Evolutionary conservation across 495 filamentous ascomycete species (phyloP).

Genomic region (Penicillium crystallinum): DNA sequence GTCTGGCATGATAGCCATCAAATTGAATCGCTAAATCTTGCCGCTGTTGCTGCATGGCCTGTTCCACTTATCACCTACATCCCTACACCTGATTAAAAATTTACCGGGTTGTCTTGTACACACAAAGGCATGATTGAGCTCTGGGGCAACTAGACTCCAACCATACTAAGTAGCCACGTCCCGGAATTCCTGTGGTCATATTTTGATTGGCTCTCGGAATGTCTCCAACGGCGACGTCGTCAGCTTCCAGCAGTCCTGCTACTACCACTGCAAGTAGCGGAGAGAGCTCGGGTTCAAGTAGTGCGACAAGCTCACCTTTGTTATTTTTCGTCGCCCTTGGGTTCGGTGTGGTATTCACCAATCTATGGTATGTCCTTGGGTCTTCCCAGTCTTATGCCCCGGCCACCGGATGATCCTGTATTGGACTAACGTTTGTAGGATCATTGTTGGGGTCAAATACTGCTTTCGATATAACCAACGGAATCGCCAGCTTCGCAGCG

Average conservation of each 20-base stretch:
- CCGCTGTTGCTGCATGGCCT: neutral
- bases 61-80: too few relatives aligned
- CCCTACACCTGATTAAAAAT: too few relatives aligned
- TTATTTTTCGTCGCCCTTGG: slow-evolving; percentile 96
- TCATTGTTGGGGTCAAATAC: slow-evolving; percentile 98
- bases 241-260: slow-evolving; percentile 17
- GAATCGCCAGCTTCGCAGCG: slow-evolving; percentile 70
- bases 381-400: neutral
- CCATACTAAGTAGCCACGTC: neutral
- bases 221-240: slow-evolving; percentile 20
- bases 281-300: slow-evolving; percentile 6
- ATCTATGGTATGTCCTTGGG: slow-evolving; percentile 69
- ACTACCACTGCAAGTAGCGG: slow-evolving; percentile 16
- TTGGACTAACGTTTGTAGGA: slow-evolving; percentile 54
- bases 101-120: neutral
- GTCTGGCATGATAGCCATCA: neutral
- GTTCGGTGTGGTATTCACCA: slow-evolving; percentile 98
- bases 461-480: slow-evolving; percentile 98
- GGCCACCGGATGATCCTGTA: neutral
- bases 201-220: slow-evolving; percentile 1
- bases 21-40: neutral
- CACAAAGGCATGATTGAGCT: neutral
- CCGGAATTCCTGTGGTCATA: neutral
- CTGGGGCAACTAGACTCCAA: neutral
- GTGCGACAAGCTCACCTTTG: slow-evolving; percentile 72